Evolutionary conservation across 163 green algal species (phyloP), one percentile per base, ranked within the genome.

Genomic region (Chlamydomonas reinhardtii): DNA sequence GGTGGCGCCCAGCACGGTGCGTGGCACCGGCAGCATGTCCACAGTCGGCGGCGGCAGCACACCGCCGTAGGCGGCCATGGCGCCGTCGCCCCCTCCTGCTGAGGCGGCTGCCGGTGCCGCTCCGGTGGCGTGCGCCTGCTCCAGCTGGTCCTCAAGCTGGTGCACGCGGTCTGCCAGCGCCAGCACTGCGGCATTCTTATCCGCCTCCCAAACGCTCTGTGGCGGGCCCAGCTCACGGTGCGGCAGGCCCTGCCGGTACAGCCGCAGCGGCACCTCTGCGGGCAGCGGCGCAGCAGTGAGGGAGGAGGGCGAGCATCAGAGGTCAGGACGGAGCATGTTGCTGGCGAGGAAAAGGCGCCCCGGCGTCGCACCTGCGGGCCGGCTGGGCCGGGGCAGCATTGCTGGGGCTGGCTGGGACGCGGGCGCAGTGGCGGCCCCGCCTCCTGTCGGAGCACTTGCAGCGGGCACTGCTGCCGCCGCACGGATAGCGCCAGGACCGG

Each of bases 171-270:
- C 72, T 4, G 82, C 32, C 31, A 87, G 59, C 15, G 71, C 72
- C n/a, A 87, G 39, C 56, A 87, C 72, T 2, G 82, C 82, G 19
- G 72, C 31, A 31, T 74, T 82, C 72, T 75, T 87, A 61, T 87
- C 71, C 4, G 82, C 82, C 61, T 87, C 82, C 82, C 82, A 87
- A 0, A 82, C 61, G 82, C 82, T 87, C 54, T 81, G 59, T 12
- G 72, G 59, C 29, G 82, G 82, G 4, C 82, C 82, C n/a, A 87
- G 61, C 17, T 71, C 71, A 2, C 82, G 37, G 62, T 87, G 82
- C 29, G 82, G 71, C 61, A 87, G 61, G 8, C 72, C 82, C 59
- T 82, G n/a, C 0, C 61, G 61, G 61, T 82, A 87, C n/a, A 87
- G 82, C 39, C 82, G 72, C 27, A 87, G 59, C 9, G 72, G 82